phyloP scores from a whole-genome alignment of 2,329 filamentous ascomycete species.

The Fusarium brachygibbosum region DNA sequence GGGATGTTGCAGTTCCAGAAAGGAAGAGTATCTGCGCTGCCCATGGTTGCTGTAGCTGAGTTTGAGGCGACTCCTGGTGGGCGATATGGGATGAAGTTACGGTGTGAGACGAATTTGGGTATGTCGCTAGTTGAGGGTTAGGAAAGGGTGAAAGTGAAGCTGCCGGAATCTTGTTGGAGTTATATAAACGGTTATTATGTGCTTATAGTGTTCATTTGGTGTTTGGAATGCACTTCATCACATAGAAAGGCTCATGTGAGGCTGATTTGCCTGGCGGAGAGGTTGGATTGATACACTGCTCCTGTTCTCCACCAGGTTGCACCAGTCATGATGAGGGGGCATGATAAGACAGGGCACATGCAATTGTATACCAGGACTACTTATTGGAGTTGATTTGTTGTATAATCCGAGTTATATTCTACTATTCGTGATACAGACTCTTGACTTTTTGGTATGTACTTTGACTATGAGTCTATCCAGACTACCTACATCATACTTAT shows the following conservation, averaged over 20 bases:
- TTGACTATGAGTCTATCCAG: background rate
- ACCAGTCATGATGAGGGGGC: constrained; percentile 8
- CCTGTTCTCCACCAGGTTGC: constrained; percentile 22
- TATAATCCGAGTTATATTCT: background rate
- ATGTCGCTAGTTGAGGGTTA: background rate
- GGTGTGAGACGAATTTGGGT: constrained; percentile 26
- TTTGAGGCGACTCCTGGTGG: background rate
- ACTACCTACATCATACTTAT: too few relatives aligned
- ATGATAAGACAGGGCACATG: background rate
- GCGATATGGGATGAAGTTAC: constrained; percentile 18
- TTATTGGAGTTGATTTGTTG: background rate
- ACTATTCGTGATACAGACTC: background rate
- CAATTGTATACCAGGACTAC: background rate
- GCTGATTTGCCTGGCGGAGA: background rate
- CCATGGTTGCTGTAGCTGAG: constrained; percentile 52
- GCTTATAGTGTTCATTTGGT: background rate
- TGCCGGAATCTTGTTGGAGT: background rate
- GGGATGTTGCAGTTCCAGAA: constrained; percentile 91
- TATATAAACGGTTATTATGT: background rate
- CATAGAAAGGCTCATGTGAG: constrained; percentile 2
- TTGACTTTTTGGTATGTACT: background rate
- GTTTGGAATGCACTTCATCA: background rate
- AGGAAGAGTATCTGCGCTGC: constrained; percentile 58
- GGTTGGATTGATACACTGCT: background rate
- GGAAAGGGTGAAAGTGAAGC: background rate